Percentiles rank a stretch among this genome's conserved stretches.
Evolutionary conservation across 352 stramenopile species (phyloP).

Genomic region (Phytophthora vignae): DNA sequence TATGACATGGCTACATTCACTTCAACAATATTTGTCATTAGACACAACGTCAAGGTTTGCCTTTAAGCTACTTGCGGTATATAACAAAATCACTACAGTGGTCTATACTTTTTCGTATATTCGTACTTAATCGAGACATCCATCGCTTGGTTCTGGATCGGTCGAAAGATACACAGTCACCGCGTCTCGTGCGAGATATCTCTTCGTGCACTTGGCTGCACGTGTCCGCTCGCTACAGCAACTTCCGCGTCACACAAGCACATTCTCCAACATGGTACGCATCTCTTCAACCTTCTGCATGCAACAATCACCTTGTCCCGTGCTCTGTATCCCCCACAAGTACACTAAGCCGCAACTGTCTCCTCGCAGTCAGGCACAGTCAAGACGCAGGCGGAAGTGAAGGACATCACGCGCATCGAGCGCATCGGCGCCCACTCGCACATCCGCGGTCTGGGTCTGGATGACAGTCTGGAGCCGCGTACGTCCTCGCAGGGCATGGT

Average conservation of each 20-base stretch:
- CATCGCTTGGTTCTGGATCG: slow-evolving; percentile 39
- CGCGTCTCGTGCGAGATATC: slow-evolving; percentile 13
- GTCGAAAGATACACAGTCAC: slow-evolving; percentile 35
- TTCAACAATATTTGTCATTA: no score
- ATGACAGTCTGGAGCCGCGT: slow-evolving; percentile 96
- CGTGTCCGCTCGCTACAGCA: not conserved
- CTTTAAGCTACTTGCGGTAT: no score
- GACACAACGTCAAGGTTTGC: no score
- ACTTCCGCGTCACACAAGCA: not conserved
- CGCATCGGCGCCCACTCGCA: slow-evolving; percentile 99
- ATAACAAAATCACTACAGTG: not conserved
- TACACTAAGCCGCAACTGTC: slow-evolving; percentile 4
- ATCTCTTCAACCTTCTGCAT: not conserved
- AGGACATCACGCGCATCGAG: slow-evolving; percentile 98
- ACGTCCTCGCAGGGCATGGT: slow-evolving; percentile 97
- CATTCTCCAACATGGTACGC: slow-evolving; percentile 32
- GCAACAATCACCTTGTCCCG: not conserved
- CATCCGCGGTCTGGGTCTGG: slow-evolving; percentile 98
- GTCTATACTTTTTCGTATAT: slow-evolving; percentile 2
- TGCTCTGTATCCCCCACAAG: slow-evolving; percentile 3
- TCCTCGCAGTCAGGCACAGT: slow-evolving; percentile 57
- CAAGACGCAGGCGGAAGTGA: slow-evolving; percentile 92
- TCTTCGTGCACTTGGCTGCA: not conserved
- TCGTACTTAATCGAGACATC: slow-evolving; percentile 27
- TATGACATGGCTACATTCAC: slow-evolving; percentile 13